Evolutionary conservation across 495 filamentous ascomycete species (phyloP), one percentile per base, ranked within the genome.

Genomic region (Symbiotaphrina buchneri): DNA sequence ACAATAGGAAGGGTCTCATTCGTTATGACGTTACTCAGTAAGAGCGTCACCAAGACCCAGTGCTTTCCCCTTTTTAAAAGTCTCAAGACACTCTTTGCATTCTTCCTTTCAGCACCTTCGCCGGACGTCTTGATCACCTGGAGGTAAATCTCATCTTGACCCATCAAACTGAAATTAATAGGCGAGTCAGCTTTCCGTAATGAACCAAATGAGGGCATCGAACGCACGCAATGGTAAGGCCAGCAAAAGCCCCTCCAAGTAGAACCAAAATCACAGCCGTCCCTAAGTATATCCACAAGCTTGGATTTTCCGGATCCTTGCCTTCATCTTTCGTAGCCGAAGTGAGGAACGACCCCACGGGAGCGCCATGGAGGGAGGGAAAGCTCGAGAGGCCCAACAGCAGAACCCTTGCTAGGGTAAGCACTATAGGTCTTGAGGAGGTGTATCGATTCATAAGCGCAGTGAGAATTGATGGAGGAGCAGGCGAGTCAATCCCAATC

Each of bases 1-100:
- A 95, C 78, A 31, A 97, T 91, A 16, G 87, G 87, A 5, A 97
- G 64, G 0, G 87, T 87, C 53, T 95, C 87, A 51, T 97, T 97
- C 30, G 91, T 92, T 42, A 97, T 94, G 44, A 95, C 87, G 52
- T 97, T 97, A 41, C 81, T 78, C 30, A 97, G 55, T 3, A 97
- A 65, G 19, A 97, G 56, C 8, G 87, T 97, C 20, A 97, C 87
- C 32, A 97, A 58, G n/a, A 97, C 87, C 87, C 87, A 97, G 51
- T 97, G 87, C 44, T 97, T 97, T 25, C 87, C 90, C 28, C 65
- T 70, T 35, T 85, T 71, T 27, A 97, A 50, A 10, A 97, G 58
- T 17, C 67, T 64, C 37, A 83, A 64, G 1, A 97, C 87, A 37
- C 66, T 72, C 17, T 59, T 63, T 2, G 87, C 90, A 46, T 94